Base-by-base conservation (phyloP, 169 alveolate genomes). In the Plasmodium sp. region DNA sequence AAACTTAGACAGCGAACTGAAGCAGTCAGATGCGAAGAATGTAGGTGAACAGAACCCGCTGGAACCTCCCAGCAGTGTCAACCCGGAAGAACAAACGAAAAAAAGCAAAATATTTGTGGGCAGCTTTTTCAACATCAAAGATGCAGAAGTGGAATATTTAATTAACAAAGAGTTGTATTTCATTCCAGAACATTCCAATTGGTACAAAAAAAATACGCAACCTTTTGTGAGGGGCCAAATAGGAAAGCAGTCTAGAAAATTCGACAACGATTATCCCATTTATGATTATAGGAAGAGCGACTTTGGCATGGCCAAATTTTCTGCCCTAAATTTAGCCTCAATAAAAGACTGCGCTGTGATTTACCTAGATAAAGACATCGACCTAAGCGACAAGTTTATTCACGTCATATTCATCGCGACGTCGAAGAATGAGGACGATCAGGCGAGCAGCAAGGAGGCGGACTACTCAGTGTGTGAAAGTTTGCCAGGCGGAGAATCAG, bases 281-380 rank as follows among this genome's bases (percentile, higher is more conserved):
- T 95, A 93, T 86, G 97, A 95, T 86, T 95, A 95, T 74, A 91
- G 97, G 75, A 95, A 95, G 75, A 79, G 95, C 39, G 97, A 95
- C 62, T 95, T 95, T 88, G 97, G 97, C 14, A 95, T 95, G 97
- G 97, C 97, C 43, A 95, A 95, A 93, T 83, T 95, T 58, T 92
- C 97, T 18, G 82, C 97, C 27, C 83, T 95, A 85, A 95, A 95
- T 80, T 92, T 92, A 36, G 97, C 97, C 31, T 82, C 96, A 67
- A 93, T 95, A 82, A 84, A 90, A 36, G 97, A 95, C 88, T 95
- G 96, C 39, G 97, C 96, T 14, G 95, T 83, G 48, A 36, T 93
- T 39, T 84, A 84, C 41, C 77, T 93, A 36, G 95, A 84, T 48
- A 93, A 92, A 77, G 92, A 95, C 92, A 84, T 91, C 54, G 84